Percentiles rank a stretch among this genome's conserved stretches.
phyloP scores from a whole-genome alignment of 2,329 filamentous ascomycete species.

The Thermomyces lanuginosus region DNA sequence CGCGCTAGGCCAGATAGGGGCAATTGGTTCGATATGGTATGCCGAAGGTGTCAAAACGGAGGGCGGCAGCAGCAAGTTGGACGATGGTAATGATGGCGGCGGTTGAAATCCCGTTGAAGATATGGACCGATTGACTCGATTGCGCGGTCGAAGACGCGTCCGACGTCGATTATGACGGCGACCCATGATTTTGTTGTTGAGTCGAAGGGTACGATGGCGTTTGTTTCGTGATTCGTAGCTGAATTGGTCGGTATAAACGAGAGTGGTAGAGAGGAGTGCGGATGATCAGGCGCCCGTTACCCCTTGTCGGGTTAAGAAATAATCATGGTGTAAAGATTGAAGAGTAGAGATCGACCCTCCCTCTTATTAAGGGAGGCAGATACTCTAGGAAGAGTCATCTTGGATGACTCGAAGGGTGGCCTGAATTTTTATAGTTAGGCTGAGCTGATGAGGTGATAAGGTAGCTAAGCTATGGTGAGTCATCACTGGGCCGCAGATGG shows the following conservation, averaged over 20 bases:
- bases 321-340: too few relatives aligned
- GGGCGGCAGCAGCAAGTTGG: slow-evolving; percentile 9
- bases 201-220: not conserved
- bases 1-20: slow-evolving; percentile 28
- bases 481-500: too few relatives aligned
- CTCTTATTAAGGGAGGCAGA: too few relatives aligned
- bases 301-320: too few relatives aligned
- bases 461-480: too few relatives aligned
- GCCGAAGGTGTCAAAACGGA: slow-evolving; percentile 9
- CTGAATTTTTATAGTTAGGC: too few relatives aligned
- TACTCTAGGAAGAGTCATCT: too few relatives aligned
- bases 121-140: slow-evolving; percentile 10
- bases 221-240: slow-evolving; percentile 1
- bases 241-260: not conserved
- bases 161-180: slow-evolving; percentile 32
- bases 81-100: slow-evolving; percentile 5
- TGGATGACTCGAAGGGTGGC: too few relatives aligned
- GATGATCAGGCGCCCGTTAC: slow-evolving; percentile 1
- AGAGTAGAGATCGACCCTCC: too few relatives aligned
- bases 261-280: not conserved
- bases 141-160: slow-evolving; percentile 24
- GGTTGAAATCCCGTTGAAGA: slow-evolving; percentile 5
- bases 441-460: too few relatives aligned
- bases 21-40: slow-evolving; percentile 14
- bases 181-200: slow-evolving; percentile 20